Percentiles rank a stretch among this genome's conserved stretches.
Conservation (phyloP, 352 stramenopile genomes). For the Phytophthora fragariaefolia region DNA sequence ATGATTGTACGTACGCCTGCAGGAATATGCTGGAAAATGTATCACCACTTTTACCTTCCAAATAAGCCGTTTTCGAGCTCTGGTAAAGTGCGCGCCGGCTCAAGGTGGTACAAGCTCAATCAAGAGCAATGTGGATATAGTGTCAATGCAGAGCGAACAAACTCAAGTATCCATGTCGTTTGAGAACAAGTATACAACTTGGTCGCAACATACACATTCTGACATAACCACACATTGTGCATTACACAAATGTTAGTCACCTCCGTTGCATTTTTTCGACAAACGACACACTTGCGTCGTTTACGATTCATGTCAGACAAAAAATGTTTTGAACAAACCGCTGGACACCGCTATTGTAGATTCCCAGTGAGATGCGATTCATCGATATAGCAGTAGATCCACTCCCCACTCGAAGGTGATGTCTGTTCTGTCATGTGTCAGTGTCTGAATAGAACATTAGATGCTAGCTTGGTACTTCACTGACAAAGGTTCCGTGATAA, state of each 20-base stretch:
- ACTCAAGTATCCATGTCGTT: slow-evolving; percentile 10
- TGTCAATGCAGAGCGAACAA: slow-evolving; percentile 15
- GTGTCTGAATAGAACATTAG: too few relatives aligned
- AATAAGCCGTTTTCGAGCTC: neutral
- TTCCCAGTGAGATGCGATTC: too few relatives aligned
- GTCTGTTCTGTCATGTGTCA: too few relatives aligned
- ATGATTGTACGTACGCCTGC: neutral
- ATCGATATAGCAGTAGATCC: too few relatives aligned
- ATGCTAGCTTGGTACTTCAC: too few relatives aligned
- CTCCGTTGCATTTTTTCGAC: slow-evolving; percentile 1
- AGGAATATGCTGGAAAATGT: neutral
- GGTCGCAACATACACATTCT: slow-evolving; percentile 8
- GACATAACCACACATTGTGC: slow-evolving; percentile 27
- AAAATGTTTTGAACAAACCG: slow-evolving; percentile 4
- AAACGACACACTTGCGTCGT: slow-evolving; percentile 9
- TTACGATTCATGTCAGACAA: slow-evolving; percentile 7
- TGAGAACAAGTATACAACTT: slow-evolving; percentile 14
- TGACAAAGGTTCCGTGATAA: too few relatives aligned
- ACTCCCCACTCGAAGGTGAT: too few relatives aligned
- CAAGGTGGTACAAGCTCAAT: slow-evolving; percentile 3
- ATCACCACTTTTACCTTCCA: slow-evolving; percentile 8
- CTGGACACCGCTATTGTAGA: neutral
- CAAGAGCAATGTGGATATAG: slow-evolving; percentile 9
- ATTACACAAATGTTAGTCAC: slow-evolving; percentile 4
- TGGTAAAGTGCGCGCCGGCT: neutral